Conservation (phyloP, 2,329 filamentous ascomycete genomes). For the Claviceps digitariae region DNA sequence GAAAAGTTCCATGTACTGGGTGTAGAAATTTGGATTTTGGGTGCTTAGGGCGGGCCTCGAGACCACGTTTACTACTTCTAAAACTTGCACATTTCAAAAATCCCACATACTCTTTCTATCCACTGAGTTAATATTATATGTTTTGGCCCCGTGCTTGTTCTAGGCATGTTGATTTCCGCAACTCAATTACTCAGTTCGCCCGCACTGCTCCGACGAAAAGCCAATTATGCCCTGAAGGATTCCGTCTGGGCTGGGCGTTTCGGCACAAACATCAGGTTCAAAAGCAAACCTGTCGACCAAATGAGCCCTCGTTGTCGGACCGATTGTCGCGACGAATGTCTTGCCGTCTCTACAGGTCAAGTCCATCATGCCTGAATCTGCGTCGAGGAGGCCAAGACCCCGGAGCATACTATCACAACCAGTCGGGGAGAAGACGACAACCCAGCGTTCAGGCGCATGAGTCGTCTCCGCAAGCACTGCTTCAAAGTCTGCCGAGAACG, state of each 20-base stretch:
- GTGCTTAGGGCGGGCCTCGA: slow-evolving; percentile 24
- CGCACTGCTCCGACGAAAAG: not conserved
- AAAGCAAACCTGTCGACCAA: slow-evolving; percentile 51
- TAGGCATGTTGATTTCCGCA: not conserved
- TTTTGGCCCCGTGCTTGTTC: not conserved
- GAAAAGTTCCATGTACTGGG: slow-evolving; percentile 83
- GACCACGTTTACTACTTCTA: not conserved
- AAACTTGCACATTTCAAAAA: not conserved
- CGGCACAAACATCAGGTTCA: slow-evolving; percentile 66
- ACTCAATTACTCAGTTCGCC: not conserved
- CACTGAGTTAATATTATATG: no score
- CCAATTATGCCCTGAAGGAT: slow-evolving; percentile 52
- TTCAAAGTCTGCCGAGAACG: slow-evolving; percentile 58
- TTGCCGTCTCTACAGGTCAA: slow-evolving; percentile 20
- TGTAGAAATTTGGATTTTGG: slow-evolving; percentile 88
- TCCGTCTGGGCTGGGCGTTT: slow-evolving; percentile 69
- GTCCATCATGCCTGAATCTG: slow-evolving; percentile 26
- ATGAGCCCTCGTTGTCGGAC: slow-evolving; percentile 77
- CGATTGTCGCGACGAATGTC: slow-evolving; percentile 73
- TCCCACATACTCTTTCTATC: not conserved
- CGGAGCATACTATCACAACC: slow-evolving; percentile 49
- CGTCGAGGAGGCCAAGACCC: slow-evolving; percentile 37
- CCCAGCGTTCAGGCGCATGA: slow-evolving; percentile 41
- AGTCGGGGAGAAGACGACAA: slow-evolving; percentile 60
- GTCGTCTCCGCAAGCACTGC: slow-evolving; percentile 32